These are phyloP conservation scores for Termitomyces sp. DNA, from an alignment of 768 basidiomycete species.

Conservation along the genomic window DNA sequence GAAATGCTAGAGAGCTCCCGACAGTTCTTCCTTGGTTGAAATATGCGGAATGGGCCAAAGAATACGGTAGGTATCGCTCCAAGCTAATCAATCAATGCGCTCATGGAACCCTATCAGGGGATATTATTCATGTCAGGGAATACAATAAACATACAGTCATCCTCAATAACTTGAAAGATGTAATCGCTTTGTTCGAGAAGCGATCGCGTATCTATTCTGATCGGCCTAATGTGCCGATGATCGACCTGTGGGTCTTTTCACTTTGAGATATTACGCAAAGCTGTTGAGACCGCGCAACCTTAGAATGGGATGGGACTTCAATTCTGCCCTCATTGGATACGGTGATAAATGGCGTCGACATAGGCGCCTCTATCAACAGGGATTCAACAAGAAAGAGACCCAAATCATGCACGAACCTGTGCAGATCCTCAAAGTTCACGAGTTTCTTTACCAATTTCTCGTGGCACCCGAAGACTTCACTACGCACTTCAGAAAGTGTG, in stretches of 20 bases:
- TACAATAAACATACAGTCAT: no score
- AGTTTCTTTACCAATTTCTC: no score
- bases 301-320: constrained; percentile 34
- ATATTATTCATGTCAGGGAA: no score
- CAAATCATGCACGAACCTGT: constrained; percentile 16
- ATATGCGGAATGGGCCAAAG: background rate
- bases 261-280: background rate
- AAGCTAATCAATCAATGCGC: background rate
- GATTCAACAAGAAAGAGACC: constrained; percentile 21
- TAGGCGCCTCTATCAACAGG: constrained; percentile 20
- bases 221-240: no score
- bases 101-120: background rate
- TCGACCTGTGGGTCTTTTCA: no score
- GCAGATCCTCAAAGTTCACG: no score
- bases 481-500: no score
- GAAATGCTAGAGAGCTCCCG: no score
- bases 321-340: constrained; percentile 27
- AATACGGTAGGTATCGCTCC: background rate
- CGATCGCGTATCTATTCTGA: no score
- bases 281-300: background rate
- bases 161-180: constrained; percentile 12
- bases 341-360: background rate
- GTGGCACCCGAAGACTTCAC: no score
- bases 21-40: no score
- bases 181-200: constrained; percentile 19